Evolutionary conservation across 345 rosid genomes (phyloP).

Genomic region (Aethionema arabicum): DNA sequence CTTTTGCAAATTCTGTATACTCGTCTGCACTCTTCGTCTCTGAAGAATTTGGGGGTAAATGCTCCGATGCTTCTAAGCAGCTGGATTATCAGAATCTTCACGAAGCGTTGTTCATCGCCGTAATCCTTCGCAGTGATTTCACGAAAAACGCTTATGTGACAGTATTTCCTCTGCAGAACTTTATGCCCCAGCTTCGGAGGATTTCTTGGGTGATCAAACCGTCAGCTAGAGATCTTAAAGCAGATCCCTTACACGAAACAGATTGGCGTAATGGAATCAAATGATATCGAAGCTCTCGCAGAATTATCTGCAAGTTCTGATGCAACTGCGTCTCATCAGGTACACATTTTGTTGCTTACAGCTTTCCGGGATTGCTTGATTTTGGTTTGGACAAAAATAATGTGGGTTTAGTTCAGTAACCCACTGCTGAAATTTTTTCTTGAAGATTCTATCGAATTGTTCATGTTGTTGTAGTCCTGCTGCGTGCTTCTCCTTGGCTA

Average conservation of each 20-base stretch:
- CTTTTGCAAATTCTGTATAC: slow-evolving; percentile 32
- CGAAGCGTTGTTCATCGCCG: slow-evolving; percentile 16
- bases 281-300: slow-evolving; percentile 1
- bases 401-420: slow-evolving; percentile 27
- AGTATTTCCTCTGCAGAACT: not conserved
- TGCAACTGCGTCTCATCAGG: slow-evolving; percentile 31
- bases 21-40: slow-evolving; percentile 33
- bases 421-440: slow-evolving; percentile 7
- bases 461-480: not conserved
- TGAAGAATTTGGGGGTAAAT: slow-evolving; percentile 32
- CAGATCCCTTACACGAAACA: slow-evolving; percentile 24
- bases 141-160: slow-evolving; percentile 13
- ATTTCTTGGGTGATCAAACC: slow-evolving; percentile 24
- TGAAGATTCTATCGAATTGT: not conserved
- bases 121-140: slow-evolving; percentile 12
- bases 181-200: slow-evolving; percentile 14
- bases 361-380: slow-evolving; percentile 4
- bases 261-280: slow-evolving; percentile 27
- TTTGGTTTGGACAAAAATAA: not conserved
- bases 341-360: slow-evolving; percentile 24
- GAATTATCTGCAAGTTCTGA: slow-evolving; percentile 23
- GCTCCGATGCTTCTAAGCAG: slow-evolving; percentile 25
- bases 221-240: slow-evolving; percentile 28
- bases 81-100: slow-evolving; percentile 7
- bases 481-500: slow-evolving; percentile 1